Evolutionary conservation across 345 rosid genomes (phyloP), one percentile per base, ranked within the genome.

Genomic region (Linum trigynum): DNA sequence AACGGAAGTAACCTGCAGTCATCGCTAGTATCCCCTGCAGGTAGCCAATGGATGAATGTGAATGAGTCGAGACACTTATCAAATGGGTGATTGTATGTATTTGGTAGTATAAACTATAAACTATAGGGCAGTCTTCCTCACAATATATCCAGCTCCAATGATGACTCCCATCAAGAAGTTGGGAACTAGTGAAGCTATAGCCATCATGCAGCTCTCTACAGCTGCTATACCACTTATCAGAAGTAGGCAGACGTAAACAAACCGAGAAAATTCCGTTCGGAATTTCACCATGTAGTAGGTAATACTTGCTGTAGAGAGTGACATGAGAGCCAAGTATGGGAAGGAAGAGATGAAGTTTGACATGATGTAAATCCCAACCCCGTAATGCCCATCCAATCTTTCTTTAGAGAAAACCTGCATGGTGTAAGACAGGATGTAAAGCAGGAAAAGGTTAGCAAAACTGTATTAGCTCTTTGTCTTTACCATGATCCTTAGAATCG

Each of bases 131-230:
- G 32, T 10, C 57, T 4, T 70, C 64, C 87, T 76, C 73, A 83
- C 87, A 35, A 83, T 72, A 65, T 76, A 80, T 59, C 81, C 87
- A 0, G 83, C 73, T 73, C 84, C 84, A 40, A 83, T 37, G 11
- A 80, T 69, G 73, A 83, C 32, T 65, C 87, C 87, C 74, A 67
- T 76, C 53, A 83, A 39, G 78, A 66, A 83, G 78, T 83, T 83
- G 67, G 84, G 83, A 69, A 83, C 87, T 23, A 83, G 37, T 7
- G 87, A 74, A 64, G 87, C 84, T 70, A 83, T 78, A 39, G 77
- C 69, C 84, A 83, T 80, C 84, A 80, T 80, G 77, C 81, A 76
- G 75, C 83, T 78, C 72, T 83, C 84, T 3, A 83, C 73, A 3
- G 76, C 66, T 60, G 87, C 78, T 32, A 83, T 72, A 77, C 75